Evolutionary conservation across 768 basidiomycete genomes (phyloP).

Genomic region (Collybiopsis confluens): DNA sequence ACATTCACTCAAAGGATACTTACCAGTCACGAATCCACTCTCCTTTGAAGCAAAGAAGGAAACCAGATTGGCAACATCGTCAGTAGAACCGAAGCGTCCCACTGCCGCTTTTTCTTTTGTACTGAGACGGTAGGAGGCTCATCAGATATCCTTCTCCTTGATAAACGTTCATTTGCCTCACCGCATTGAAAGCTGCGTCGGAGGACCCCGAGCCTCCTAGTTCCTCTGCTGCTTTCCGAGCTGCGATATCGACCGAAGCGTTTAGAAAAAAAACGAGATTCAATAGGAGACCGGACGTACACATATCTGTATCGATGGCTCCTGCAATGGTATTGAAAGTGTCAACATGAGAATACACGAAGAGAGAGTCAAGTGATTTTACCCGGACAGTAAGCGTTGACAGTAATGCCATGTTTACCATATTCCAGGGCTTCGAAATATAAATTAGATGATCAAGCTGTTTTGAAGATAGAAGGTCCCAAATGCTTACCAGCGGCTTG

Average conservation of each 20-base stretch:
- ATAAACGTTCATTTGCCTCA: too few relatives aligned
- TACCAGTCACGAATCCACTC: constrained; percentile 25
- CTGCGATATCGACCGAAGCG: background rate
- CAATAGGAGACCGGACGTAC: constrained; percentile 4
- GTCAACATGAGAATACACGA: background rate
- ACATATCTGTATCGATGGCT: constrained; percentile 10
- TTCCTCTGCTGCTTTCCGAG: background rate
- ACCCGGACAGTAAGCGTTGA: constrained; percentile 15
- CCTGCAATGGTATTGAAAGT: constrained; percentile 4
- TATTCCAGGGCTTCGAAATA: constrained; percentile 8
- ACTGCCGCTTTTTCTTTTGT: constrained; percentile 14
- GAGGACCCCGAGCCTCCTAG: too few relatives aligned
- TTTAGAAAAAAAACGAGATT: background rate
- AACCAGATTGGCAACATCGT: constrained; percentile 24
- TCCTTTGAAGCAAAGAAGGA: constrained; percentile 27
- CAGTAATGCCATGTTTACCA: constrained; percentile 13
- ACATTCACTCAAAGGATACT: background rate
- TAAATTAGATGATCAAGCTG: background rate
- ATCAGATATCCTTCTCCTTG: too few relatives aligned
- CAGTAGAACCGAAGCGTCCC: constrained; percentile 15
- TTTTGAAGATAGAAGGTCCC: too few relatives aligned
- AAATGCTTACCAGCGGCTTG: constrained; percentile 19
- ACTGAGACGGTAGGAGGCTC: too few relatives aligned
- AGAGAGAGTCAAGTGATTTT: too few relatives aligned
- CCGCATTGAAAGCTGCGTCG: too few relatives aligned